Base-by-base conservation (phyloP, 2,329 filamentous ascomycete species). In the Neofusicoccum umdonicola region DNA sequence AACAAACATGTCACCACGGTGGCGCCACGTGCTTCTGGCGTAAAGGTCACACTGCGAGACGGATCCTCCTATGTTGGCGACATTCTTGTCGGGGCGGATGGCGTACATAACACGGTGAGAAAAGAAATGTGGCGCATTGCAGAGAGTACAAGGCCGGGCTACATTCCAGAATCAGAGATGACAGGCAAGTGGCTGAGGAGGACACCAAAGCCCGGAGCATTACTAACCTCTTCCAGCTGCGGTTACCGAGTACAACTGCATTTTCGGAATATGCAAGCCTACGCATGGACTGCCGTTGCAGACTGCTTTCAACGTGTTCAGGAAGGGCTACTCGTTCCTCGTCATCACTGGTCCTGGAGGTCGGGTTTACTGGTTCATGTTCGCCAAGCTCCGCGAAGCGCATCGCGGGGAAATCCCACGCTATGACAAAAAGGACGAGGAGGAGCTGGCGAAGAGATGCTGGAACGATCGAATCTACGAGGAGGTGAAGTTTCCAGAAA, bases 341-440 rank as follows among this genome's bases (percentile, higher is more conserved):
- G n/a, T 67, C 34, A 58, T 63, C 52, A 65, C 34, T 51, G 70
- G 67, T 67, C 69, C 65, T 37, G 68, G 54, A 15, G 62, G 22
- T 39, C 68, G 61, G 48, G 69, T 67, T 37, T 74, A 66, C 65
- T 73, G 66, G 65, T 71, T 70, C 65, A 68, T 69, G 44, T 69
- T 63, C 65, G 66, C 68, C 63, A 74, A 68, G 63, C 70, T 70
- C 41, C 66, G 72, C n/a, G 44, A 72, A 17, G 67, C 70, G 35
- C 51, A 69, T 69, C 1, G 61, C 68, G 0, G 68, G n/a, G 9
- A 69, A 9, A 70, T 73, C 5, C 71, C 71, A 1, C 69, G 70
- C 13, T 76, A 74, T 68, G 74, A 72, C 11, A 69, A 73, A 0
- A 68, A 73, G 8, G 76, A 78, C 37, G 69, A 70, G 13, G 70